These are phyloP conservation scores for Orobanche coerulescens DNA, from an alignment of 257 asterid species.

Conservation along the genomic window DNA sequence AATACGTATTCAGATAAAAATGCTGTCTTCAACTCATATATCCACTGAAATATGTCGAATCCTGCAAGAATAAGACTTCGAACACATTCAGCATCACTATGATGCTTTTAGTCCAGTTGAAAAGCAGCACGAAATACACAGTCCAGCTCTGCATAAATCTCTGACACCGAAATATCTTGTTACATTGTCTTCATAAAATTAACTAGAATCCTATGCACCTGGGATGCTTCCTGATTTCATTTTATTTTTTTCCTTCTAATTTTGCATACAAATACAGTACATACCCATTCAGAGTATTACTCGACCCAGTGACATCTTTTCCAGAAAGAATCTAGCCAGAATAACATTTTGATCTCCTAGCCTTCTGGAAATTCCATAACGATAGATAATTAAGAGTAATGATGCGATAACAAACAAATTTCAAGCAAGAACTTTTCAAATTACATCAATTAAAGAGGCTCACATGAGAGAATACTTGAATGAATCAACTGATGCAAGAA, in stretches of 20 bases:
- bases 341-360: neutral
- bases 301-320: neutral
- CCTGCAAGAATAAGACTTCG: neutral
- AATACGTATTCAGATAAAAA: no score
- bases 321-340: neutral
- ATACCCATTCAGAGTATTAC: neutral
- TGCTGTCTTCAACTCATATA: no score
- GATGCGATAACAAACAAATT: neutral
- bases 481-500: constrained; percentile 9
- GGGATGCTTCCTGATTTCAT: neutral
- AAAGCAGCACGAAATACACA: neutral
- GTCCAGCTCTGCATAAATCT: neutral
- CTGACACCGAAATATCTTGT: neutral
- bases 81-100: neutral
- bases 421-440: neutral
- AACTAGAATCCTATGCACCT: neutral
- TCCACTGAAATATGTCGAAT: no score
- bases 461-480: neutral
- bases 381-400: neutral
- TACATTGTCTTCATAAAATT: neutral
- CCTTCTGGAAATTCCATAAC: neutral
- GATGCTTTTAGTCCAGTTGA: neutral
- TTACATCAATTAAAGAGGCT: neutral
- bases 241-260: neutral
- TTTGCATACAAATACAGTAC: neutral